Evolutionary conservation across 306 rosid species (phyloP), one percentile per base, ranked within the genome.

Genomic region (Glycine soja): DNA sequence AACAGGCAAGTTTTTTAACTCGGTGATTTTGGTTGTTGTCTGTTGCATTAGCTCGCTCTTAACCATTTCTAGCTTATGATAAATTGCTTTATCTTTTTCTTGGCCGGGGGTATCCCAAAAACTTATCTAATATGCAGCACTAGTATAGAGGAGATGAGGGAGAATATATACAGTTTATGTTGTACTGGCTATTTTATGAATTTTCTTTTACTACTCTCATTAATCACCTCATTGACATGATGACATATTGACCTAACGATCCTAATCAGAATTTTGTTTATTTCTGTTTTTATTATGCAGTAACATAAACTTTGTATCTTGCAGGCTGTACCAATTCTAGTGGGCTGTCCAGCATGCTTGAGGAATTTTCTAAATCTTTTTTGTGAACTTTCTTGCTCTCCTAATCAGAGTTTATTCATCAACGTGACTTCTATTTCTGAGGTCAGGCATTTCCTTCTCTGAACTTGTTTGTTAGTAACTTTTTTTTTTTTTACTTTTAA

Each of bases 311-410:
- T 50, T 80, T 69, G n/a, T 83, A 75, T 78, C 67, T 81, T 88
- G 88, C 93, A 94, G 98, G 99, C 97, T 3, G 90, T 95, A 68
- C 99, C 99, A 3, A 90, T 95, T 84, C 89, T 95, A 59, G 99
- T 95, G 58, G 97, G 99, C 88, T 95, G 99, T 86, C 99, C 99
- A 47, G 95, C 99, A 51, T 95, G 99, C 88, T 89, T 95, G 93
- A 90, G 99, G 85, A 95, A 95, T 88, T 95, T 95, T 83, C 84
- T 95, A 57, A 93, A 95, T 86, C 94, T 95, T 53, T 95, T 95
- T 83, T 95, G 99, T 68, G 91, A 95, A 74, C 97, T 95, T 77
- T 92, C 99, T 71, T 93, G 99, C 88, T 95, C 99, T 84, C 97
- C 99, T 67, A 83, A 84, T 70, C 99, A 95, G 93, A 90, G 94